phyloP scores from a whole-genome alignment of 441 rosid genomes.

The Adansonia madagascariensis region DNA sequence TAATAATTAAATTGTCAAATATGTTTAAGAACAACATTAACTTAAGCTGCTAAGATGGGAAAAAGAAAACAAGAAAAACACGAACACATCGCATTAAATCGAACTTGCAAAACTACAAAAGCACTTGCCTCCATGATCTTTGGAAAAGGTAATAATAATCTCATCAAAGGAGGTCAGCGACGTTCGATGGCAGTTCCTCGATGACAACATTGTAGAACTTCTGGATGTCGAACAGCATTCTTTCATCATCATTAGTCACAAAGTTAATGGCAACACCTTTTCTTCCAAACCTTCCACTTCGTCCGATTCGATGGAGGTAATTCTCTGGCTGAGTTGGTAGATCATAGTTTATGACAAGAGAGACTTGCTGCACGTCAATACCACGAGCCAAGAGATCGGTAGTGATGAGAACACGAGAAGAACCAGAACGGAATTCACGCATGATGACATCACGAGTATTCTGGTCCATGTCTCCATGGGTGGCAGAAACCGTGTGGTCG shows the following conservation, averaged over 20 bases:
- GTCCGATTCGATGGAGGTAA: constrained; percentile 64
- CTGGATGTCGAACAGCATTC: constrained; percentile 62
- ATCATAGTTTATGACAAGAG: constrained; percentile 65
- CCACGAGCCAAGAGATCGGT: constrained; percentile 65
- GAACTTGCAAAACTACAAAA: constrained; percentile 39
- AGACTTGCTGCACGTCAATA: constrained; percentile 69
- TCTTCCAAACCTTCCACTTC: constrained; percentile 67
- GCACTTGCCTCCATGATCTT: constrained; percentile 34
- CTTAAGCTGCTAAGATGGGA: constrained; percentile 28
- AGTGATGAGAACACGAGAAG: constrained; percentile 63
- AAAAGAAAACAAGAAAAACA: constrained; percentile 12
- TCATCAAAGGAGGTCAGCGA: constrained; percentile 55
- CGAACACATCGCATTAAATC: constrained; percentile 14
- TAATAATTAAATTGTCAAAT: constrained; percentile 46
- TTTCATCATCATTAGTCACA: constrained; percentile 52
- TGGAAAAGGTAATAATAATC: constrained; percentile 15
- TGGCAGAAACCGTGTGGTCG: constrained; percentile 66
- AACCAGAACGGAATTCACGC: constrained; percentile 65
- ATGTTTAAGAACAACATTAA: constrained; percentile 37
- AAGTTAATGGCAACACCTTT: constrained; percentile 67
- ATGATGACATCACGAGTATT: constrained; percentile 62
- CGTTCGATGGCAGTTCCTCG: constrained; percentile 57
- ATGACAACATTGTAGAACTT: constrained; percentile 60
- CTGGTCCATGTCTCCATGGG: constrained; percentile 73
- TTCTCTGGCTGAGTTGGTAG: constrained; percentile 66